Conservation (phyloP, 2,329 filamentous ascomycete species). For the Clonostachys byssicola region DNA sequence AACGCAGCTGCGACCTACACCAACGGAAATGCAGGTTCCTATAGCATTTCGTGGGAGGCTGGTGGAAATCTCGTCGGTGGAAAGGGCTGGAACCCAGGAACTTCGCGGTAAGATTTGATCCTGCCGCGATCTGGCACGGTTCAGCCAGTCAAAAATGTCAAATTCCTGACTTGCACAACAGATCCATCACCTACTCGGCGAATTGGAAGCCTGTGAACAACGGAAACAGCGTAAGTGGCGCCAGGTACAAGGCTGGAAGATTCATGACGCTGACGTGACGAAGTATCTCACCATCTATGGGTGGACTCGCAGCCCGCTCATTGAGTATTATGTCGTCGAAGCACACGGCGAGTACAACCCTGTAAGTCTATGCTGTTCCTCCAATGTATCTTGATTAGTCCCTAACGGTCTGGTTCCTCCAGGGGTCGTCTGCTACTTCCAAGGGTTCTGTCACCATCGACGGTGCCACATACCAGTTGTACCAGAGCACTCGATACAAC, state of each 20-base stretch:
- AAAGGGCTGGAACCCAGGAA: constrained; percentile 53
- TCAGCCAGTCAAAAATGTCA: background rate
- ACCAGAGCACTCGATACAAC: constrained; percentile 21
- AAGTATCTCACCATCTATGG: constrained; percentile 25
- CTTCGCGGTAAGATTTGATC: constrained; percentile 29
- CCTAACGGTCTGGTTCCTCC: constrained; percentile 1
- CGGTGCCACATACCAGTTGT: constrained; percentile 19
- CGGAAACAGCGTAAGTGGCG: constrained; percentile 13
- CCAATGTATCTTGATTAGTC: background rate
- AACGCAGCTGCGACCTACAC: constrained; percentile 30
- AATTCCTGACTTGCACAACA: constrained; percentile 3
- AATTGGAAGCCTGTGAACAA: constrained; percentile 19
- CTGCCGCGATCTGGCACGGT: background rate
- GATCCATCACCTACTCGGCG: constrained; percentile 15
- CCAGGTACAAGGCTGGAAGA: background rate
- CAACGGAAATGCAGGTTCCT: constrained; percentile 30
- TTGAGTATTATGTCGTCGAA: constrained; percentile 26
- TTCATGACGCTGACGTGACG: background rate
- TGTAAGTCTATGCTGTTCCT: background rate
- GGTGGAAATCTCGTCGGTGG: constrained; percentile 50
- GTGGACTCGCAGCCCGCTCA: constrained; percentile 22
- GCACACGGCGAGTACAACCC: constrained; percentile 21
- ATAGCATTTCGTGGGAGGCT: constrained; percentile 34
- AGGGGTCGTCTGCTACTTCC: constrained; percentile 8
- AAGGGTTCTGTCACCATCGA: constrained; percentile 16